These are phyloP conservation scores for Lasiodiplodia sp. DNA, from an alignment of 2,329 filamentous ascomycete species.

Conservation along the genomic window DNA sequence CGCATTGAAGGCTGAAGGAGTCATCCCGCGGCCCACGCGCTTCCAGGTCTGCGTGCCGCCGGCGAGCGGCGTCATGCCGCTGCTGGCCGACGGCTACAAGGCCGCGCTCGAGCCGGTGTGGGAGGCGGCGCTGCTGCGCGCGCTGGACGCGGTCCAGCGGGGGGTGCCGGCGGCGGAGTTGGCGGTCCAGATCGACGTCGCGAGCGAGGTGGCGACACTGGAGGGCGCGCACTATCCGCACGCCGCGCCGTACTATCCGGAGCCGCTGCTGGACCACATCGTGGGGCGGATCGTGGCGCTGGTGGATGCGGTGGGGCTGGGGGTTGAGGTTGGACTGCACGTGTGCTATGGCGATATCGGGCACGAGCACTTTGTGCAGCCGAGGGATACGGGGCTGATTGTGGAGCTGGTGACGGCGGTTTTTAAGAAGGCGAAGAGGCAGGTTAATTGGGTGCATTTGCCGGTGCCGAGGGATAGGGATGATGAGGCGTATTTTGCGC, in stretches of 20 bases:
- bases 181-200: slow-evolving; percentile 46
- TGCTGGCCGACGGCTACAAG: slow-evolving; percentile 36
- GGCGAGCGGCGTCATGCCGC: slow-evolving; percentile 31
- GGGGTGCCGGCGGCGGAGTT: slow-evolving; percentile 44
- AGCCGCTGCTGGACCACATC: slow-evolving; percentile 43
- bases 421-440: slow-evolving; percentile 37
- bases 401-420: slow-evolving; percentile 50
- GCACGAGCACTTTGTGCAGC: slow-evolving; percentile 54
- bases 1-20: slow-evolving; percentile 38
- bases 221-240: slow-evolving; percentile 33
- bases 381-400: slow-evolving; percentile 43
- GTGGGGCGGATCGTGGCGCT: slow-evolving; percentile 44
- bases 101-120: slow-evolving; percentile 43
- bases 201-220: slow-evolving; percentile 44
- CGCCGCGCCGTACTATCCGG: slow-evolving; percentile 43
- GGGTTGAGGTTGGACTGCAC: slow-evolving; percentile 54
- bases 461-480: slow-evolving; percentile 36
- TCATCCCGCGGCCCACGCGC: slow-evolving; percentile 38
- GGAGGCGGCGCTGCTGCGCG: slow-evolving; percentile 39
- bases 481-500: slow-evolving; percentile 15
- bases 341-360: slow-evolving; percentile 58
- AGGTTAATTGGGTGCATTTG: slow-evolving; percentile 54
- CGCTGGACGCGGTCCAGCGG: slow-evolving; percentile 40
- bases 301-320: slow-evolving; percentile 41
- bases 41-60: slow-evolving; percentile 47